phyloP scores from a whole-genome alignment of 73 alveolate species.

The Chromera velia region DNA sequence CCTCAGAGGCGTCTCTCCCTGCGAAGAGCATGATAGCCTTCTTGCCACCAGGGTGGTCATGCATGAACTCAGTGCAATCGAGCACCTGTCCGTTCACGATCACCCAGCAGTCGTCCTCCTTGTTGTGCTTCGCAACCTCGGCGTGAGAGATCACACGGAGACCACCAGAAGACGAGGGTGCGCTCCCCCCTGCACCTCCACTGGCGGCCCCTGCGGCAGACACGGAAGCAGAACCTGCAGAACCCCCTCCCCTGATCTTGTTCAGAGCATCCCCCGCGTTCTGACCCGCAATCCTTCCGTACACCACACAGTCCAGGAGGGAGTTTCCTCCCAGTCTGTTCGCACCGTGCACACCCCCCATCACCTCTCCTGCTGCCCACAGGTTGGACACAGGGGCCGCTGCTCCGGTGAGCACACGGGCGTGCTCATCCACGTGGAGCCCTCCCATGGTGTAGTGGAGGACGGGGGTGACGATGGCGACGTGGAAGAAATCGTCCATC shows the following conservation, averaged over 20 bases:
- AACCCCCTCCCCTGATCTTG: neutral
- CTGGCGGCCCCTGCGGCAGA: neutral
- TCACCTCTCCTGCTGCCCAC: constrained; percentile 67
- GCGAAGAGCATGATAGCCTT: constrained; percentile 27
- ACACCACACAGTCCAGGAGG: constrained; percentile 68
- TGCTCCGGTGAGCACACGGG: neutral
- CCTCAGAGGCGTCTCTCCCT: constrained; percentile 40
- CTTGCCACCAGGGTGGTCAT: constrained; percentile 40
- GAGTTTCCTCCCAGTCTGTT: constrained; percentile 73
- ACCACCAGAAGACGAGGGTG: too few species aligned
- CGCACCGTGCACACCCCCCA: constrained; percentile 72
- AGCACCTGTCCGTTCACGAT: constrained; percentile 58
- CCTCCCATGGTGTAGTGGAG: constrained; percentile 74
- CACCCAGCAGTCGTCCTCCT: constrained; percentile 54
- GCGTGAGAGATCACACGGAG: constrained; percentile 33
- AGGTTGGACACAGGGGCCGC: constrained; percentile 33
- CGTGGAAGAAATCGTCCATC: constrained; percentile 46
- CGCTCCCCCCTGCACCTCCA: too few species aligned
- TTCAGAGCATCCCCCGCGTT: neutral
- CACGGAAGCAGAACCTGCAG: neutral
- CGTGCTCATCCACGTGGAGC: neutral
- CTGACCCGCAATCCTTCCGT: constrained; percentile 66
- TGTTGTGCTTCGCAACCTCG: constrained; percentile 52
- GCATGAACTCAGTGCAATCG: constrained; percentile 56
- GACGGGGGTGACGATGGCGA: constrained; percentile 59